These are phyloP conservation scores for Rubia balearica DNA, from an alignment of 305 asterid species.

Conservation along the genomic window DNA sequence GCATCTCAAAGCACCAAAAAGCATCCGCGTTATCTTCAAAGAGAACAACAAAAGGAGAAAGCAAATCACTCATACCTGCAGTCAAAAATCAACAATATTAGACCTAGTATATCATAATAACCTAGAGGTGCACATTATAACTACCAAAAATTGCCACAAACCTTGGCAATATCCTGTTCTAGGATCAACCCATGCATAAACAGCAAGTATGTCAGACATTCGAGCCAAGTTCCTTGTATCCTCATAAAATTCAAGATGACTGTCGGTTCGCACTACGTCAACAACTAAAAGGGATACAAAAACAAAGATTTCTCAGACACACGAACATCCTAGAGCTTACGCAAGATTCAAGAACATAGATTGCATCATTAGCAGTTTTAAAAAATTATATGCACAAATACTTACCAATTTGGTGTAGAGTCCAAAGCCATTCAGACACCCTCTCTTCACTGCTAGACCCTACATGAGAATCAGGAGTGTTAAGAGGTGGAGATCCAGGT, in stretches of 20 bases:
- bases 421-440: constrained; percentile 99
- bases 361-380: background rate
- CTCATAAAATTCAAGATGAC: constrained; percentile 89
- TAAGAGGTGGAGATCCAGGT: constrained; percentile 43
- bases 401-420: constrained; percentile 86
- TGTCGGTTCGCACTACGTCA: constrained; percentile 96
- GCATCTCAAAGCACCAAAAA: constrained; percentile 99
- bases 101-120: constrained; percentile 20
- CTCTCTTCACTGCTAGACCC: constrained; percentile 55
- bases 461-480: constrained; percentile 43
- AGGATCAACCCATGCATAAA: constrained; percentile 98
- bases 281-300: constrained; percentile 42
- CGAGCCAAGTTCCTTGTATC: constrained; percentile 86
- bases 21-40: constrained; percentile 99
- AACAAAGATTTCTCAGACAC: constrained; percentile 17
- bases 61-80: constrained; percentile 94
- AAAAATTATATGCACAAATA: constrained; percentile 5
- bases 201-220: constrained; percentile 98
- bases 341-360: constrained; percentile 5
- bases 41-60: constrained; percentile 94
- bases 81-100: constrained; percentile 12
- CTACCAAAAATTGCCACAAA: constrained; percentile 21
- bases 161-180: constrained; percentile 99
- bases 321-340: constrained; percentile 11
- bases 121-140: constrained; percentile 14